These are phyloP conservation scores for Naganishia friedmannii DNA, from an alignment of 768 basidiomycete genomes.

Conservation along the genomic window DNA sequence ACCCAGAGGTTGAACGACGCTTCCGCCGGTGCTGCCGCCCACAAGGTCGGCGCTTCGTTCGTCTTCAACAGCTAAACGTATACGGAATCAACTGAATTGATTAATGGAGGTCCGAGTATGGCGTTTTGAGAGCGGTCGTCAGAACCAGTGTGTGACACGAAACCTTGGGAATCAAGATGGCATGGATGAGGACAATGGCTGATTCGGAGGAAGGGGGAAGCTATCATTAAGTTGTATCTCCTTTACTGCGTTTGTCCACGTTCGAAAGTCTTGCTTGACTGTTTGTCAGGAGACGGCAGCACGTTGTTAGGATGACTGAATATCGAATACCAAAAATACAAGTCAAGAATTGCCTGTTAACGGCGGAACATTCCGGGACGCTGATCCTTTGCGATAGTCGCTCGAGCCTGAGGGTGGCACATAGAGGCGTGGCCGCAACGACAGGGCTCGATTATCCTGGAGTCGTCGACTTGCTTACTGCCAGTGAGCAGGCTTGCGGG, in stretches of 20 bases:
- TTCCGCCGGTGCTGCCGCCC: constrained; percentile 52
- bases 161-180: not conserved
- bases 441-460: too few species aligned
- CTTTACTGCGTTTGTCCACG: not conserved
- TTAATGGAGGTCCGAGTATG: too few species aligned
- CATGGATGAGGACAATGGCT: not conserved
- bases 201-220: not conserved
- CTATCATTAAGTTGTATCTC: constrained; percentile 7
- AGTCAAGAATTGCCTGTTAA: not conserved
- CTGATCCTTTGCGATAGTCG: too few species aligned
- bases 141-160: not conserved
- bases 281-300: not conserved
- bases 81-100: too few species aligned
- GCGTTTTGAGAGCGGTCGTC: not conserved
- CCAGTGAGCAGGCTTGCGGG: too few species aligned
- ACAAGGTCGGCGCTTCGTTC: constrained; percentile 55
- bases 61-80: constrained; percentile 52
- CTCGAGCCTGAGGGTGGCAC: too few species aligned
- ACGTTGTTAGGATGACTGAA: constrained; percentile 1
- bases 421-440: too few species aligned
- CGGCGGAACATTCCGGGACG: not conserved
- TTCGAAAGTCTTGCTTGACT: not conserved
- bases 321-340: constrained; percentile 26
- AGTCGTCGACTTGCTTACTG: too few species aligned
- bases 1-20: constrained; percentile 83